Conservation (phyloP, 805 yeast species). For the Ogataea chonburiensis region DNA sequence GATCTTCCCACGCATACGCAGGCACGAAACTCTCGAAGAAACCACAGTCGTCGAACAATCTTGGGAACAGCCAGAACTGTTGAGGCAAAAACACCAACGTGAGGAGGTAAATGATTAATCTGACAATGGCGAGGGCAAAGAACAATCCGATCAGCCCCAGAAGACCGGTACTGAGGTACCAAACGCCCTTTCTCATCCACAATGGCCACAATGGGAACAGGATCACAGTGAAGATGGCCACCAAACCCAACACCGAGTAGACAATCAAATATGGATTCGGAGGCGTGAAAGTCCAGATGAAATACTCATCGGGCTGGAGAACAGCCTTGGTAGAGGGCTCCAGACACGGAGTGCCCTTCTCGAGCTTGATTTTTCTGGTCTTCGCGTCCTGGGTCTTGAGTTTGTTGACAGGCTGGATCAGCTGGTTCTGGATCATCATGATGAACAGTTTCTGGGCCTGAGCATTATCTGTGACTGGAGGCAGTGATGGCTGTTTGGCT, state of each 20-base stretch:
- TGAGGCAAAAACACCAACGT: slow-evolving; percentile 57
- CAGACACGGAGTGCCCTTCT: slow-evolving; percentile 60
- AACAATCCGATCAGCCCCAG: slow-evolving; percentile 73
- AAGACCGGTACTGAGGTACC: slow-evolving; percentile 80
- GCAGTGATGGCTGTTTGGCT: slow-evolving; percentile 39
- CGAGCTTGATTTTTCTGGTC: slow-evolving; percentile 60
- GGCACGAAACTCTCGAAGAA: slow-evolving; percentile 91
- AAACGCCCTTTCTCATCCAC: slow-evolving; percentile 84
- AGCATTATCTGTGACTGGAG: slow-evolving; percentile 44
- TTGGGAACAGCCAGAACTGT: slow-evolving; percentile 97
- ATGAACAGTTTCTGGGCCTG: slow-evolving; percentile 65
- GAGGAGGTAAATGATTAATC: slow-evolving; percentile 66
- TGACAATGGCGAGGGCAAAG: slow-evolving; percentile 73
- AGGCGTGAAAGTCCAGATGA: slow-evolving; percentile 78
- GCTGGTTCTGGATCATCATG: slow-evolving; percentile 64
- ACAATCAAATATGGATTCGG: slow-evolving; percentile 63
- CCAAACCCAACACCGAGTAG: slow-evolving; percentile 64
- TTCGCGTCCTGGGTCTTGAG: slow-evolving; percentile 66
- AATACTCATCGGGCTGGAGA: slow-evolving; percentile 66
- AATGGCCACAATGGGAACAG: slow-evolving; percentile 95
- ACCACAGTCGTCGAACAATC: slow-evolving; percentile 93
- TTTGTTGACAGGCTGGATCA: slow-evolving; percentile 75
- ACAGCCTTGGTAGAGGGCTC: slow-evolving; percentile 55
- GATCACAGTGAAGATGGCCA: slow-evolving; percentile 59
- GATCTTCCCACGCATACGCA: slow-evolving; percentile 70